Percentiles rank a stretch among this genome's conserved stretches.
Conservation (phyloP, 129 eudicot species). For the Pulicaria dysenterica region DNA sequence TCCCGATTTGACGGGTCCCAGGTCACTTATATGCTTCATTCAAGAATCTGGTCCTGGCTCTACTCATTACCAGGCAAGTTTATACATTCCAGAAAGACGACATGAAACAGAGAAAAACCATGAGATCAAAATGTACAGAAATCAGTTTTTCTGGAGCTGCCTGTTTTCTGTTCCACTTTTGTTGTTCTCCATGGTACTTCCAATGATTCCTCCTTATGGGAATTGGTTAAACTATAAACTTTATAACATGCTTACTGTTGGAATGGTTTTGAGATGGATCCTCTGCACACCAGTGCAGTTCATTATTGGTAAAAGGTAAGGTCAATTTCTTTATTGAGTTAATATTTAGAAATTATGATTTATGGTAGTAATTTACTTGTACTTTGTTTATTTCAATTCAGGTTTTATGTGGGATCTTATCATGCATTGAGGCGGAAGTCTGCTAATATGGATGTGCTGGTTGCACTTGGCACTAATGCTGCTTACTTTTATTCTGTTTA, state of each 20-base stretch:
- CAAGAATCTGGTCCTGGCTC: conserved; percentile 28
- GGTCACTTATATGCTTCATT: conserved; percentile 44
- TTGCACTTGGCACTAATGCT: conserved; percentile 65
- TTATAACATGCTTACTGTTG: conserved; percentile 48
- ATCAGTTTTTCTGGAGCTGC: conserved; percentile 53
- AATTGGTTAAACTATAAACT: conserved; percentile 42
- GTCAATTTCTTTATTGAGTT: not conserved
- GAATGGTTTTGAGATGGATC: conserved; percentile 57
- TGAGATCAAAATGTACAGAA: conserved; percentile 45
- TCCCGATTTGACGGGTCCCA: conserved; percentile 57
- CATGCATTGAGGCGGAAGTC: conserved; percentile 52
- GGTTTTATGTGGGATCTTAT: conserved; percentile 62
- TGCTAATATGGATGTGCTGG: conserved; percentile 67
- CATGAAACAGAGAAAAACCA: conserved; percentile 39
- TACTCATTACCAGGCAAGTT: conserved; percentile 39
- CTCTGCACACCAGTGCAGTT: conserved; percentile 63
- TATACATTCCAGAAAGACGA: conserved; percentile 45
- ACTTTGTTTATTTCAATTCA: not conserved
- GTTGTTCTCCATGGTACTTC: conserved; percentile 54
- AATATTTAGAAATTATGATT: not conserved
- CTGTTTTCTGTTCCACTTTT: conserved; percentile 53
- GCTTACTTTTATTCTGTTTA: conserved; percentile 60
- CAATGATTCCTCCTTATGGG: conserved; percentile 48
- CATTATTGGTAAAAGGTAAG: conserved; percentile 52
- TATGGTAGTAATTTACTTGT: not conserved